Conservation (phyloP, 306 rosid genomes). For the Prunus fruticosa region DNA sequence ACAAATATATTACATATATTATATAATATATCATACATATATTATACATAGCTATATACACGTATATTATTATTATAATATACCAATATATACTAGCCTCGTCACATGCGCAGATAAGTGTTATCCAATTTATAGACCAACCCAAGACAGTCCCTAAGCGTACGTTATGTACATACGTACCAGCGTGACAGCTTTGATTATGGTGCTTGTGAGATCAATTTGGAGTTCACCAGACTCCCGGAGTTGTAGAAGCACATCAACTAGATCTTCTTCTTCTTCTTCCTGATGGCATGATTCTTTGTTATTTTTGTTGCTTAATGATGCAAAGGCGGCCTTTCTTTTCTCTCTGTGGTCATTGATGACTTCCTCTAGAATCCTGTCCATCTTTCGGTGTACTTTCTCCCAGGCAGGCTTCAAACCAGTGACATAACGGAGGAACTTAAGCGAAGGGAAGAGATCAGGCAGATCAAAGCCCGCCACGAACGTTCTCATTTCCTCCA, state of each 20-base stretch:
- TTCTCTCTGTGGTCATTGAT: neutral
- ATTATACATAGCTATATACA: no score
- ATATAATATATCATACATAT: no score
- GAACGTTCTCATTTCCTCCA: neutral
- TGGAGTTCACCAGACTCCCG: neutral
- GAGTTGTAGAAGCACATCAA: neutral
- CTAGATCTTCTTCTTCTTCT: neutral
- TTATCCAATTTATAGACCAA: no score
- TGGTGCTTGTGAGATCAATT: neutral
- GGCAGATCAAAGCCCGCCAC: neutral
- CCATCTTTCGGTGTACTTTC: neutral
- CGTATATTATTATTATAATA: no score
- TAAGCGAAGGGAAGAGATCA: neutral
- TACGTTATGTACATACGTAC: neutral
- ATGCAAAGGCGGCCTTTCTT: no score
- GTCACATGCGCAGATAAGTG: no score
- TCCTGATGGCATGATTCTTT: no score
- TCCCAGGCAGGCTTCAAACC: neutral
- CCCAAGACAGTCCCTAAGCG: no score
- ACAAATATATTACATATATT: no score
- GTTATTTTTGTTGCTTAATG: no score
- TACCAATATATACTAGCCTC: no score
- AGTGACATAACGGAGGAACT: neutral
- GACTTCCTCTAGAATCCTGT: neutral
- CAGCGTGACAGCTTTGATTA: neutral